Conservation (phyloP, 2,329 filamentous ascomycete species). For the Venturia oleaginea region DNA sequence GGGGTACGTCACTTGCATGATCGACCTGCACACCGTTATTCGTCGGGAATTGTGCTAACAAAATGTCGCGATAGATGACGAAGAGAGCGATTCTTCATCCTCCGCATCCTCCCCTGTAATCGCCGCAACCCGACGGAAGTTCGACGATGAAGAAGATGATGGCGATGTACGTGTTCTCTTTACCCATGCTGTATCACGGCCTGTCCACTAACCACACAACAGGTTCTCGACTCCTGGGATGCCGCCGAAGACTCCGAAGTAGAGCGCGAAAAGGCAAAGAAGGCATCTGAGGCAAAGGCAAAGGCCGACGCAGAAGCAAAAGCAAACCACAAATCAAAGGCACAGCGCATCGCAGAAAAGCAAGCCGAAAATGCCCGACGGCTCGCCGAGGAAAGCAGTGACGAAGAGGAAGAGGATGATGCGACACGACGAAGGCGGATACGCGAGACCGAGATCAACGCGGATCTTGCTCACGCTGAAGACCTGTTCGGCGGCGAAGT, state of each 20-base stretch:
- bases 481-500: conserved; percentile 72
- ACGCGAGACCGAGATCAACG: conserved; percentile 71
- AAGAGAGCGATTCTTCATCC: conserved; percentile 46
- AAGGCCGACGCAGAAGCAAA: conserved; percentile 83
- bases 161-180: conserved; percentile 57
- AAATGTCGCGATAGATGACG: conserved; percentile 31
- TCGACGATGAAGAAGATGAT: conserved; percentile 85
- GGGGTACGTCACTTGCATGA: conserved; percentile 14
- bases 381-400: conserved; percentile 46
- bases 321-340: conserved; percentile 83
- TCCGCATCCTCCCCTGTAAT: conserved; percentile 38
- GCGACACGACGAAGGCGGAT: conserved; percentile 65
- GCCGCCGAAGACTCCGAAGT: conserved; percentile 93
- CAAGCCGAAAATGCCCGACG: conserved; percentile 49
- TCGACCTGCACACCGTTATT: conserved; percentile 11
- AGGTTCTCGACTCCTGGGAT: conserved; percentile 96
- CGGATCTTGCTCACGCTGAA: conserved; percentile 81
- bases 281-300: conserved; percentile 74
- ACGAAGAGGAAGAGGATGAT: conserved; percentile 65
- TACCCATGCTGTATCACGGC: conserved; percentile 15
- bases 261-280: conserved; percentile 89
- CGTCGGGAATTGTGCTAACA: neutral
- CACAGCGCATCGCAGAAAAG: conserved; percentile 75
- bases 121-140: conserved; percentile 54
- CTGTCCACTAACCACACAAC: neutral